Base-by-base conservation (phyloP, 2,329 filamentous ascomycete genomes). In the Fusarium succisae region DNA sequence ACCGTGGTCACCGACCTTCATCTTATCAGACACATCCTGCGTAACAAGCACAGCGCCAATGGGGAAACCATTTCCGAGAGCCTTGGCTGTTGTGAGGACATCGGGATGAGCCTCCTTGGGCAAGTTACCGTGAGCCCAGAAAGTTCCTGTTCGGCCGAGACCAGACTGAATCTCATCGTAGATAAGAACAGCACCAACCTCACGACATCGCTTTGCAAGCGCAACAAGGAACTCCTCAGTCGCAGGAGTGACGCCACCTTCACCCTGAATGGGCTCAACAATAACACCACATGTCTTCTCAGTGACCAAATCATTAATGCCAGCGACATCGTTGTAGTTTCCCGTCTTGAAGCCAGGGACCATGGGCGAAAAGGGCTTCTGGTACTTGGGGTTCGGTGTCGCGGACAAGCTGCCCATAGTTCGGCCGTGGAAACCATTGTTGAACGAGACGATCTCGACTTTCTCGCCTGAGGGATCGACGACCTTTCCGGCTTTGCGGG, bases 111-210 rank as follows among this genome's bases (percentile, higher is more conserved):
- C 94, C 74, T 93, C 91, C 76, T 88, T 85, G 41, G 94, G 92
- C 30, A 96, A 88, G 66, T 87, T 86, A 17, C 87, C 88, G 80
- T 99, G 96, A 1, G 96, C 96, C 96, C 96, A 99, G 78, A 99
- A 88, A 18, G 87, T 88, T 41, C 96, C 96, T 3, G 96, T 98
- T 59, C 96, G 92, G 32, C 92, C 91, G 39, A 99, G 87, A 60
- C 96, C 96, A 82, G 95, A 98, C 84, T 99, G 96, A 72, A 99
- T 99, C 86, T 99, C 96, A 79, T 99, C 96, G 82, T 96, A 96
- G 80, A 98, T 93, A 65, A 99, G 86, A 8, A 98, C 90, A 4
- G 96, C 95, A 58, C 94, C 94, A 38, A 98, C 94, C 77, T 94
- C 92, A 63, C 91, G 92, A 83, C 95, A 98, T 67, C 95, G 90